Base-by-base conservation (phyloP, 257 asterid species). In the Fraxinus excelsior region DNA sequence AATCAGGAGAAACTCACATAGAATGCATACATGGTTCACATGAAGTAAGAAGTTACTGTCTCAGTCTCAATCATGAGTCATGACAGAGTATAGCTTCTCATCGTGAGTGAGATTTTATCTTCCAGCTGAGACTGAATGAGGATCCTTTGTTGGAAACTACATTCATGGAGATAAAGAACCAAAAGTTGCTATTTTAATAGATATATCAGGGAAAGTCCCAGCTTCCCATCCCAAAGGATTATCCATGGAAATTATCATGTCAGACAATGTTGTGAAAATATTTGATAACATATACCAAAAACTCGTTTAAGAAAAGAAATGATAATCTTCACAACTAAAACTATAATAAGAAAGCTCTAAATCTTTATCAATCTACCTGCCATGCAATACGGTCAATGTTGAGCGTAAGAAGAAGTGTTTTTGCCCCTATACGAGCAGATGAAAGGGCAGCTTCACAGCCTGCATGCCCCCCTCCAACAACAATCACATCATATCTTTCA, bases 391-490 rank as follows among this genome's bases (percentile, higher is more conserved):
- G 97, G 80, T 95, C 99, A 75, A 95, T 85, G 78, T 95, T 95
- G 66, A 95, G 97, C 8, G 99, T 95, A 73, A 95, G 97, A 81
- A 95, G 97, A 81, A 95, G 97, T 0, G 99, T 95, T 83, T 86
- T 91, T 25, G 97, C 99, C 81, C 99, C 99, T 80, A 93, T 82
- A 72, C 97, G 97, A 51, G 99, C 97, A 70, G 99, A 88, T 70
- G 99, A 94, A 82, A 95, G 96, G 9, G 99, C 99, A 78, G 99
- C 99, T 87, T 95, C 99, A 80, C 99, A 95, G 23, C 99, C 99
- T 40, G 99, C 98, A 65, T 95, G 99, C 76, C 99, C 99, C 23
- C 98, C 99, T 37, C 99, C 99, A 64, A 95, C 99, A 70, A 95
- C 93, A 80, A 95, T 95, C 83, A 93, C 98, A 75, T 95, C 97